Evolutionary conservation across 2,329 filamentous ascomycete species (phyloP).

Genomic region (Zymoseptoria ardabiliae): DNA sequence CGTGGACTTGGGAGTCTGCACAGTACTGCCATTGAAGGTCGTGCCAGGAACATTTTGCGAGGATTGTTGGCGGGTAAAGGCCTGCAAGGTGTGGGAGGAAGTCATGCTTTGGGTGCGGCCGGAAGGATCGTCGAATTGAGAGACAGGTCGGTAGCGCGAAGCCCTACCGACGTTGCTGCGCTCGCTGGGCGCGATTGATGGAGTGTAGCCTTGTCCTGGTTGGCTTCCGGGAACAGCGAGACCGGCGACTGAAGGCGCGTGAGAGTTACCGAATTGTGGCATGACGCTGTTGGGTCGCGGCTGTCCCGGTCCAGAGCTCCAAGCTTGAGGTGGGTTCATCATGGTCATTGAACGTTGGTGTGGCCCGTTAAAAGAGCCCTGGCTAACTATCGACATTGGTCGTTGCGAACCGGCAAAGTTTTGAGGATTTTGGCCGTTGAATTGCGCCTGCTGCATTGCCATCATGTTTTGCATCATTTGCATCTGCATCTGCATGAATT

Average conservation of each 20-base stretch:
- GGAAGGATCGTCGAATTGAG: conserved; percentile 29
- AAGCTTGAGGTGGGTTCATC: conserved; percentile 54
- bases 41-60: conserved; percentile 15
- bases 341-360: conserved; percentile 67
- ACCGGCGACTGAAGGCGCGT: conserved; percentile 32
- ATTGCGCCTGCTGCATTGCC: conserved; percentile 29
- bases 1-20: conserved; percentile 22
- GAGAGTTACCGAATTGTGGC: conserved; percentile 16
- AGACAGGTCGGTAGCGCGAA: conserved; percentile 82
- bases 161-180: conserved; percentile 89
- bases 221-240: conserved; percentile 31
- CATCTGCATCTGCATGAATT: conserved; percentile 34
- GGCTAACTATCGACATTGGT: conserved; percentile 42
- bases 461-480: conserved; percentile 35
- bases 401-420: conserved; percentile 15
- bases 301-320: conserved; percentile 34
- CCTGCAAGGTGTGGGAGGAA: conserved; percentile 25
- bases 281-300: conserved; percentile 36
- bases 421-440: conserved; percentile 15
- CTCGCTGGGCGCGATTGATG: conserved; percentile 91
- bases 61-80: conserved; percentile 21
- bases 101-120: conserved; percentile 35
- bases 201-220: conserved; percentile 57
- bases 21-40: conserved; percentile 11
- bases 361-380: conserved; percentile 15